phyloP scores from a whole-genome alignment of 1,284 basidiomycete genomes.

The Coriolopsis trogii region DNA sequence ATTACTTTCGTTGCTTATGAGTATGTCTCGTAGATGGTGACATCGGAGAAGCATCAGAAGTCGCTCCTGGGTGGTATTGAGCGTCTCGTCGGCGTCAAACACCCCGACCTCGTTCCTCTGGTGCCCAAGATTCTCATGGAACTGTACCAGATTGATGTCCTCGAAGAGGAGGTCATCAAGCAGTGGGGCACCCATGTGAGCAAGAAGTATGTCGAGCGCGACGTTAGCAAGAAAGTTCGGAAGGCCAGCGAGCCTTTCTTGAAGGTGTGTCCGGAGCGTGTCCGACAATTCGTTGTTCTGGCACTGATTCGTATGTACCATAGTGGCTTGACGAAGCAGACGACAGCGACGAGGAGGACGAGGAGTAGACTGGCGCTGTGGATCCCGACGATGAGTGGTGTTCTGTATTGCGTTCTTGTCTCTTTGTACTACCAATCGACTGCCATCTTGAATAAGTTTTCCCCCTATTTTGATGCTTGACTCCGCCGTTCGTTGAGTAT shows the following conservation, averaged over 20 bases:
- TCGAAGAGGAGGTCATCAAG: conserved; percentile 90
- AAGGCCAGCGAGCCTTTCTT: conserved; percentile 96
- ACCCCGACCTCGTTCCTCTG: conserved; percentile 66
- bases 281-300: background rate
- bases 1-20: conserved; percentile 7
- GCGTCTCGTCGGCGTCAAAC: conserved; percentile 72
- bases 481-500: too few relatives aligned
- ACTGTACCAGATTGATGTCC: conserved; percentile 90
- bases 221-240: conserved; percentile 93
- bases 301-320: conserved; percentile 7
- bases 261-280: conserved; percentile 47
- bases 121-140: conserved; percentile 95
- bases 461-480: too few relatives aligned
- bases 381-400: background rate
- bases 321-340: conserved; percentile 58
- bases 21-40: conserved; percentile 61
- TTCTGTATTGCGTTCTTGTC: background rate
- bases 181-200: conserved; percentile 98
- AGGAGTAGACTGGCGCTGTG: too few relatives aligned
- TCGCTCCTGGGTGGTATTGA: conserved; percentile 90
- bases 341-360: conserved; percentile 43
- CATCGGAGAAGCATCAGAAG: conserved; percentile 95
- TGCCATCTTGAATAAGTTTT: too few relatives aligned
- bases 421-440: background rate
- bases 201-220: conserved; percentile 98